Conservation (phyloP, 306 rosid genomes). For the Citrullus mucosospermus region DNA sequence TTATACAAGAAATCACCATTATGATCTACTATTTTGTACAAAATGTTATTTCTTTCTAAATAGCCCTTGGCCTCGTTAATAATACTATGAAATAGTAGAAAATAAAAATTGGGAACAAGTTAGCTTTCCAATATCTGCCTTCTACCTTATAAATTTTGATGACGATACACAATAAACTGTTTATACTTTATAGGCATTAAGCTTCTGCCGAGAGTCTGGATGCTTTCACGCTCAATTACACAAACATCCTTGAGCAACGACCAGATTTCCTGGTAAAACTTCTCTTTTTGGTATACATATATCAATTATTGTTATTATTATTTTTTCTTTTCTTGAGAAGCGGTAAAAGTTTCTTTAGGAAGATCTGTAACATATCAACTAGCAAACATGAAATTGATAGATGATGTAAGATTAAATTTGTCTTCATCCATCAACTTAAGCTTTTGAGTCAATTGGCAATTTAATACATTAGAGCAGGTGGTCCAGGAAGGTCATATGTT, state of each 20-base stretch:
- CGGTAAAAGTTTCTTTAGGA: no score
- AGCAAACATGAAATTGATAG: not conserved
- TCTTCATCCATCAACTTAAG: no score
- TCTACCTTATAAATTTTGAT: no score
- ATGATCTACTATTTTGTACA: not conserved
- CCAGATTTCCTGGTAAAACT: conserved; percentile 90
- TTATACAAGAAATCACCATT: not conserved
- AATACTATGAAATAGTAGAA: not conserved
- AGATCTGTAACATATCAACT: not conserved
- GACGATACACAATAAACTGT: not conserved
- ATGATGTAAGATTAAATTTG: no score
- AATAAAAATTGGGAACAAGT: not conserved
- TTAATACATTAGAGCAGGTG: no score
- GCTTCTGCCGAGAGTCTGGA: conserved; percentile 97
- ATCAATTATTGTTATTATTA: no score
- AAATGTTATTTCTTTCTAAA: no score
- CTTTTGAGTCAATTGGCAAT: no score
- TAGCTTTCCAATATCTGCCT: not conserved
- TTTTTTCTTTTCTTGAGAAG: no score
- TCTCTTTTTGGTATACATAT: no score
- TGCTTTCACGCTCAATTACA: conserved; percentile 71
- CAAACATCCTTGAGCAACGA: conserved; percentile 90
- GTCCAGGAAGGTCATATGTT: no score
- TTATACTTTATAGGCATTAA: not conserved
- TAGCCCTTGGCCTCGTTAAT: not conserved